phyloP scores from a whole-genome alignment of 1,284 basidiomycete genomes.

The Microbotryum silenes-acaulis region DNA sequence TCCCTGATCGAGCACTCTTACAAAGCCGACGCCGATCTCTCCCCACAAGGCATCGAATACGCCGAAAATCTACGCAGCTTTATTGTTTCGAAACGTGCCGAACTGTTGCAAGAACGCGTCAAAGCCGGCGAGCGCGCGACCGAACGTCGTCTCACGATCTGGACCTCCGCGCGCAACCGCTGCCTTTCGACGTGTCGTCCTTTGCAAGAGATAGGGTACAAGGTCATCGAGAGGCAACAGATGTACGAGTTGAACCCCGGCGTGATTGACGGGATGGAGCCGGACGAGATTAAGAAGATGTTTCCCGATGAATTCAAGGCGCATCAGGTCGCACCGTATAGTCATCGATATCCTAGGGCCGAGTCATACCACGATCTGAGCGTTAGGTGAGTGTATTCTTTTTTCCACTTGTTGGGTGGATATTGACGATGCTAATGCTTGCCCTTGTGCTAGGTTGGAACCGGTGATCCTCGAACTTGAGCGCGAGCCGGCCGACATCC shows the following conservation, averaged over 20 bases:
- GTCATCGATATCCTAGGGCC: constrained; percentile 74
- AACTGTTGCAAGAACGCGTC: constrained; percentile 32
- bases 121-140: constrained; percentile 20
- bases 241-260: constrained; percentile 95
- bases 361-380: constrained; percentile 88
- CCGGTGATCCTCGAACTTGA: constrained; percentile 77
- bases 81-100: constrained; percentile 36
- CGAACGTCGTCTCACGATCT: constrained; percentile 53
- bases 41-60: constrained; percentile 90
- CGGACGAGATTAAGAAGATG: constrained; percentile 77
- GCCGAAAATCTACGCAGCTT: constrained; percentile 52
- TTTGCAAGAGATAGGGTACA: constrained; percentile 58
- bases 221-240: constrained; percentile 83
- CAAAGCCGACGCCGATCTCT: constrained; percentile 95
- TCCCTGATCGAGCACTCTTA: constrained; percentile 97
- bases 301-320: constrained; percentile 93
- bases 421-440: background rate
- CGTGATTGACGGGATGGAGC: constrained; percentile 71
- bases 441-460: constrained; percentile 48
- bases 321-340: constrained; percentile 86
- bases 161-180: constrained; percentile 88
- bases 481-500: constrained; percentile 62
- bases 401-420: background rate
- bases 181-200: constrained; percentile 95
- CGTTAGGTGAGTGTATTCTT: constrained; percentile 44